Base-by-base conservation (phyloP, 805 yeast genomes). In the Helenozyma rhizophorensis region DNA sequence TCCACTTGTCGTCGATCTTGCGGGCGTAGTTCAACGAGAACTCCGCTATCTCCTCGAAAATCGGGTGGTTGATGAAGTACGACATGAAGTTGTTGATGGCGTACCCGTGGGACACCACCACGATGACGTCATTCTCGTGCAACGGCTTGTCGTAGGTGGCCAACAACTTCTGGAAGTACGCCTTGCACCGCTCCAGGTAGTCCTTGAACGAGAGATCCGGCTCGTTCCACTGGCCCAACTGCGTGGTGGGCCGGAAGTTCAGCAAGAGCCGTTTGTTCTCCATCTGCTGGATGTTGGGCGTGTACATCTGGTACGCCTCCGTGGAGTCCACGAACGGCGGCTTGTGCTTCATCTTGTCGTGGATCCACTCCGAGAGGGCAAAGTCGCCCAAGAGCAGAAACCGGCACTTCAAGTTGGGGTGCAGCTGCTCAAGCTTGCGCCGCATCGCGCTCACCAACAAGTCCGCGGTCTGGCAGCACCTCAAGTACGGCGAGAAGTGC, bases 331-430 rank as follows among this genome's bases (percentile, higher is more conserved):
- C 37, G 38, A 61, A 63, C 4, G 70, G 71, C 9, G 71, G 70
- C 40, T 64, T 58, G 30, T 62, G 53, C 32, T 44, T 50, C 71
- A 65, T 65, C 23, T 56, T 54, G 30, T 66, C 71, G 37, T 66
- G 72, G 42, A 66, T 53, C 72, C 72, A 66, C 40, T 66, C 72
- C 27, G 65, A 56, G 12, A 66, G 45, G 9, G 71, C 72, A 55
- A 66, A 66, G 42, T 66, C 72, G 9, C 70, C 65, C 32, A 65
- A 45, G 18, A 66, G 50, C 38, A 60, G 71, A 46, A 58, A 63
- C 35, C 62, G 38, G 17, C 61, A 34, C 41, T 58, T 60, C 32
- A 51, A 54, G 28, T 53, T 42, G 11, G 63, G 66, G 33, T 36
- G 54, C 34, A 35, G 35, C 7, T 37, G 42, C 22, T 38, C 49